Base-by-base conservation (phyloP, 1,284 basidiomycete genomes). In the Apiotrichum sp. region DNA sequence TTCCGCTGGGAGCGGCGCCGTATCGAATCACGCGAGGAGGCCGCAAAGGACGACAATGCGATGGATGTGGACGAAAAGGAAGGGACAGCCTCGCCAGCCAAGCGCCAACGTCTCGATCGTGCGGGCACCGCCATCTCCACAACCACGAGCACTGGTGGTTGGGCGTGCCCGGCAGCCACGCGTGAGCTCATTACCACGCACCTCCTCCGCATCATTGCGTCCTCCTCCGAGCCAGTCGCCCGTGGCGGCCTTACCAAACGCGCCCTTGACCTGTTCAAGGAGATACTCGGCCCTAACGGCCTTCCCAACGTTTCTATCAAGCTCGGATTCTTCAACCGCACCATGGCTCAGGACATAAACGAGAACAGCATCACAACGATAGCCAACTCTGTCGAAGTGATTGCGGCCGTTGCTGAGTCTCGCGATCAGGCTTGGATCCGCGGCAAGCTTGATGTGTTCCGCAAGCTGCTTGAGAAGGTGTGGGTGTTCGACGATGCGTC, bases 231-330 rank as follows among this genome's bases (percentile, higher is more conserved):
- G 53, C 79, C 82, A 5, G 79, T 84, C 32, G 79, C 82, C 13
- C 83, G 83, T 55, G 80, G 78, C 29, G 80, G 82, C 22, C 79
- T 93, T 16, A 82, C 89, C 43, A 82, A 86, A 43, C 84, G 89
- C 58, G 90, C 91, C 0, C 79, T 97, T 50, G 78, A 81, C 5
- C 78, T 96, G n/a, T 80, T 99, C 57, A 86, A 88, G 67, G 81
- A 84, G 63, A 85, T 97, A 65, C 82, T 93, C 32, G 84, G 86
- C 2, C 84, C 87, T 0, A 84, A 83, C 50, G 91, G 91, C 14
- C 92, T 96, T 88, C 85, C 82, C n/a, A 92, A 95, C 68, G 91
- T 98, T 13, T 88, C 88, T 9, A 86, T 98, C 61, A 96, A 97
- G 64, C 78, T 98, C 45, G 84, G 86, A 52, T 96, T 87, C 75